Evolutionary conservation across 495 filamentous ascomycete genomes (phyloP).

Genomic region (Entonaema liquescens): DNA sequence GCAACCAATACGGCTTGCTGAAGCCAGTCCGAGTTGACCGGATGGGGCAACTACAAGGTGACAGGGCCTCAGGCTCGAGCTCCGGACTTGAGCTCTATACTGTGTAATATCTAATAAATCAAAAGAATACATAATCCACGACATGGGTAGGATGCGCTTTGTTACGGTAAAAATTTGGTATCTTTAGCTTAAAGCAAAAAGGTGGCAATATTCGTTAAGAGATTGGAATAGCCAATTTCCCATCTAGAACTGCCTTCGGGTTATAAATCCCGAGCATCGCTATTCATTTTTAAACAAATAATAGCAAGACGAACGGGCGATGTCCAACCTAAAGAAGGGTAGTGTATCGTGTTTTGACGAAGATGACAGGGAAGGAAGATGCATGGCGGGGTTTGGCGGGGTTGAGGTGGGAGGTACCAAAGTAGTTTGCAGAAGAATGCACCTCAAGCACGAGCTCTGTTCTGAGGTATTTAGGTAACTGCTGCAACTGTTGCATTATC

Average conservation of each 20-base stretch:
- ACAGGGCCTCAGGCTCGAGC: not conserved
- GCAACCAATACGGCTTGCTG: slow-evolving; percentile 9
- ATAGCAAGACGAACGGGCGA: not conserved
- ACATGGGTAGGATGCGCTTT: slow-evolving; percentile 27
- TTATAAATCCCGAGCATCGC: slow-evolving; percentile 17
- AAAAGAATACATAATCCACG: not conserved
- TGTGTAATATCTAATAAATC: not conserved
- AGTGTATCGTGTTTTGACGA: not conserved
- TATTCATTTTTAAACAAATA: slow-evolving; percentile 20
- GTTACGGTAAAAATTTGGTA: slow-evolving; percentile 27
- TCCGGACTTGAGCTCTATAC: slow-evolving; percentile 8
- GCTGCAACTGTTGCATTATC: slow-evolving; percentile 13
- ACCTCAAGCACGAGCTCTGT: slow-evolving; percentile 35
- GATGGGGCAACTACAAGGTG: slow-evolving; percentile 21
- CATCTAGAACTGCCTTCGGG: slow-evolving; percentile 27
- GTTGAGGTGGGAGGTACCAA: slow-evolving; percentile 19
- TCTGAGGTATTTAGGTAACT: slow-evolving; percentile 39
- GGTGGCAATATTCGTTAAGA: not conserved
- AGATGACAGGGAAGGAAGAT: slow-evolving; percentile 26
- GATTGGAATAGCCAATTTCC: slow-evolving; percentile 3
- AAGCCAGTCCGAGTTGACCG: slow-evolving; percentile 34
- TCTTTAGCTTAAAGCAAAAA: not conserved
- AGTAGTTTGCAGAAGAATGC: slow-evolving; percentile 31
- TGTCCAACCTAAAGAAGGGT: not conserved
- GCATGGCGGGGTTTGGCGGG: slow-evolving; percentile 40